Evolutionary conservation across 2,329 filamentous ascomycete species (phyloP).

Genomic region (Ophiognomonia clavigignenti-juglandacearum): DNA sequence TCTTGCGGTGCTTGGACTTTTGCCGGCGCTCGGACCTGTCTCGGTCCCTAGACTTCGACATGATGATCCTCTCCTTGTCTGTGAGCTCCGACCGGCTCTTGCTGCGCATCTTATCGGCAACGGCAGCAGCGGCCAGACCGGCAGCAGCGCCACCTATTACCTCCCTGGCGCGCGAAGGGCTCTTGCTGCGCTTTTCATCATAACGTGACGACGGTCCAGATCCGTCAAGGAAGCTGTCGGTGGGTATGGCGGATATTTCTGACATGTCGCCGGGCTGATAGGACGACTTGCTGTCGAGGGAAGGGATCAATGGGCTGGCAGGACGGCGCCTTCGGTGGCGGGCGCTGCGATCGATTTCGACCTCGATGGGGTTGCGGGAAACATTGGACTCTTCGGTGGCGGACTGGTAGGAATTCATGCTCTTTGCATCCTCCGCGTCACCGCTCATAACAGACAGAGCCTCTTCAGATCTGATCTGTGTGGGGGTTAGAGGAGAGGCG

Average conservation of each 20-base stretch:
- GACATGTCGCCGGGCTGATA: constrained; percentile 67
- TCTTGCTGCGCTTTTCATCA: constrained; percentile 35
- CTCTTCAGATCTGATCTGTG: constrained; percentile 33
- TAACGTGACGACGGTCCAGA: constrained; percentile 38
- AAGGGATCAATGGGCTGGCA: constrained; percentile 64
- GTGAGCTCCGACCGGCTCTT: constrained; percentile 37
- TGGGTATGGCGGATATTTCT: constrained; percentile 75
- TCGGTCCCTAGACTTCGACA: constrained; percentile 32
- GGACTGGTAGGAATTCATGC: constrained; percentile 71
- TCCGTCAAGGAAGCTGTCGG: constrained; percentile 58
- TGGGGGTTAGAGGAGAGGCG: constrained; percentile 40
- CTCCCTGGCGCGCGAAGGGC: constrained; percentile 35
- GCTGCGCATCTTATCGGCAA: constrained; percentile 37
- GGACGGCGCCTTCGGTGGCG: constrained; percentile 49
- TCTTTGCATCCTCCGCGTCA: constrained; percentile 55
- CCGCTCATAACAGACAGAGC: constrained; percentile 27
- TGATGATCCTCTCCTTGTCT: constrained; percentile 23
- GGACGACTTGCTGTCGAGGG: constrained; percentile 48
- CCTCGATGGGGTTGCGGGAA: constrained; percentile 73
- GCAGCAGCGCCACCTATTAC: constrained; percentile 33
- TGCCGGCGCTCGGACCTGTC: constrained; percentile 48
- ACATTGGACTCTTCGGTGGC: constrained; percentile 76
- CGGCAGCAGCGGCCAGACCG: constrained; percentile 32
- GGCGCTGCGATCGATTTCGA: constrained; percentile 69
- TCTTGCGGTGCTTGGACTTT: constrained; percentile 44